A percentile compares a stretch with the other conserved stretches of the same genome.
Evolutionary conservation across 1,284 basidiomycete species (phyloP).

Genomic region (Malassezia equina): DNA sequence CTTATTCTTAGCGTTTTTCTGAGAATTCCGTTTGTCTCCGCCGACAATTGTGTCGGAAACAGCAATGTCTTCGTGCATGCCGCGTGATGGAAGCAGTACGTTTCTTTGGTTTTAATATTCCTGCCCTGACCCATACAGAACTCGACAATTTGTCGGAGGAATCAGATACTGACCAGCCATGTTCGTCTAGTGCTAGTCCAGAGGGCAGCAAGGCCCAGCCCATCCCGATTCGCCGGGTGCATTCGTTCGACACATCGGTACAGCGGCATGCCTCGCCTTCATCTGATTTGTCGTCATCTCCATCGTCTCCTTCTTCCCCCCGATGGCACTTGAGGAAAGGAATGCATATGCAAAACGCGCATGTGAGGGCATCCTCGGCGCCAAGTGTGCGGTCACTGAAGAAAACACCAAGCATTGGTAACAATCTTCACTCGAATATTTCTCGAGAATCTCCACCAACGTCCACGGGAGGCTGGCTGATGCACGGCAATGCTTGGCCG

Average conservation of each 20-base stretch:
- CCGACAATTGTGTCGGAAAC: background rate
- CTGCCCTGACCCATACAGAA: background rate
- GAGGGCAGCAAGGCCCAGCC: background rate
- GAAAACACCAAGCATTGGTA: background rate
- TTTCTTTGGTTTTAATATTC: background rate
- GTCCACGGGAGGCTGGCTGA: background rate
- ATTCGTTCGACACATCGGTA: background rate
- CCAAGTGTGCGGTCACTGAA: background rate
- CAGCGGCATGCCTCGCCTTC: background rate
- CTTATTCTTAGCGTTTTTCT: background rate
- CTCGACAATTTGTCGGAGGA: background rate
- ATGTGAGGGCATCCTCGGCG: background rate
- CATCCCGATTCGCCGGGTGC: slow-evolving; percentile 3
- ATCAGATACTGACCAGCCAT: background rate
- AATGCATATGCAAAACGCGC: background rate
- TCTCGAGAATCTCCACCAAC: background rate
- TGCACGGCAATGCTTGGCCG: slow-evolving; percentile 5
- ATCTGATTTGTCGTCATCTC: background rate
- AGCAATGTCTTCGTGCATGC: slow-evolving; percentile 1
- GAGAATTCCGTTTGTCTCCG: background rate
- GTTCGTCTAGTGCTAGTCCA: background rate
- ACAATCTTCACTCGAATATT: background rate
- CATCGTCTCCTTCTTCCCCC: background rate
- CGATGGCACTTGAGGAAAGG: background rate
- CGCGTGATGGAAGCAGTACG: slow-evolving; percentile 1